Base-by-base conservation (phyloP, 345 rosid genomes). In the Eucalyptus sideroxylon region DNA sequence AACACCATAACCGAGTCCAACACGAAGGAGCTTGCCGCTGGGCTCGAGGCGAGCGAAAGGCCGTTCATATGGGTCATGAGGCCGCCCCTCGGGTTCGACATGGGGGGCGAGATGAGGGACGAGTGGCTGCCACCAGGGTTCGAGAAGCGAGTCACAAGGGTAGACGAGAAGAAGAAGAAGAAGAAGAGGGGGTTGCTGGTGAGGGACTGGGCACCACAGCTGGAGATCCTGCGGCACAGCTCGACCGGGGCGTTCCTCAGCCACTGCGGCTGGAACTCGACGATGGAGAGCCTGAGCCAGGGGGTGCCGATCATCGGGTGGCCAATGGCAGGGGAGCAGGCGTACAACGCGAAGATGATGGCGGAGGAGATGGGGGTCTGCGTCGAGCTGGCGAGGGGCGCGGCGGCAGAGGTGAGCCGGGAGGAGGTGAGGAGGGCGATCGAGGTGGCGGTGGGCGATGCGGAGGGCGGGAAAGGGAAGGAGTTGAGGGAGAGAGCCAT, bases 201-300 rank as follows among this genome's bases (percentile, higher is more conserved):
- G 87, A 86, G 82, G 21, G 87, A 90, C 89, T 95, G 95, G 95
- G 96, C 93, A 55, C 94, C 96, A 5, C 96, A 95, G 85, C 50
- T 93, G 93, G 95, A 92, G 86, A 95, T 94, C 9, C 91, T 94
- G 89, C 88, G 90, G 16, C 96, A 94, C 37, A 16, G 51, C 40
- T 93, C 96, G 2, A 94, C 93, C 1, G 93, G 95, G 44, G 94
- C 92, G 23, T 94, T 95, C 88, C 40, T 94, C 17, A 94, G 94
- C 89, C 94, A 94, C 56, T 94, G 96, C 30, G 96, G 96, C 15
- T 94, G 96, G 96, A 95, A 95, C 88, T 94, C 95, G 4, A 90
- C 90, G 17, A 4, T 92, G 93, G 96, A 95, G 89, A 93, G 96
- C 91, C 92, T 94, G 44, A 94, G 94, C 83, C 93, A 93, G 88